phyloP scores from a whole-genome alignment of 2,329 filamentous ascomycete genomes.

The Pseudovirgaria hyperparasitica region DNA sequence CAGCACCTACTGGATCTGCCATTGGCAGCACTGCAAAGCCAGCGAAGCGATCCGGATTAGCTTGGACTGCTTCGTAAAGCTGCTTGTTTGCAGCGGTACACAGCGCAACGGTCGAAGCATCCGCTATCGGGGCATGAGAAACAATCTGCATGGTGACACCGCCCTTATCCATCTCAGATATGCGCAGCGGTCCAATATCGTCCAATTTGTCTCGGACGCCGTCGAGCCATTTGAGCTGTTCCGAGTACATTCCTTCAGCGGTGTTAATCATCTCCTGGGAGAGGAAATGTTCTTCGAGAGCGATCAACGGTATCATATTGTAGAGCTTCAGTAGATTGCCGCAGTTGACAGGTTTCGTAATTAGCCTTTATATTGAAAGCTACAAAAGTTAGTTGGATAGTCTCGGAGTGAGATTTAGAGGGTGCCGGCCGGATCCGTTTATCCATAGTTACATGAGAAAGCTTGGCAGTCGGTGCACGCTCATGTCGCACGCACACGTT shows the following conservation, averaged over 20 bases:
- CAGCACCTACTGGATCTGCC: constrained; percentile 22
- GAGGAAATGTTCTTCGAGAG: constrained; percentile 16
- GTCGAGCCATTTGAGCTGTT: too few relatives aligned
- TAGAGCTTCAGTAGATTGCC: too few relatives aligned
- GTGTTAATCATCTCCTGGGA: constrained; percentile 7
- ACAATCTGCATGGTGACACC: constrained; percentile 14
- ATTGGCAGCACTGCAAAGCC: constrained; percentile 33
- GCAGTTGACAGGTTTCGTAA: too few relatives aligned
- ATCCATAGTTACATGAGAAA: too few relatives aligned
- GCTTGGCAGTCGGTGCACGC: too few relatives aligned
- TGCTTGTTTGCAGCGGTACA: constrained; percentile 15
- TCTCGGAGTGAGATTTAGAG: too few relatives aligned
- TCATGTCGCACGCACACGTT: too few relatives aligned
- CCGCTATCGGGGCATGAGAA: constrained; percentile 14
- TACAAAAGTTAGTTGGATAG: too few relatives aligned
- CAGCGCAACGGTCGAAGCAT: constrained; percentile 6
- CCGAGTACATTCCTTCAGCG: constrained; percentile 4
- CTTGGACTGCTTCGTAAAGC: constrained; percentile 9
- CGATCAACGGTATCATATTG: constrained; percentile 14
- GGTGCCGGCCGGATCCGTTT: too few relatives aligned
- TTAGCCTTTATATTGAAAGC: too few relatives aligned
- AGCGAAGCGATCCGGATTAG: constrained; percentile 24
- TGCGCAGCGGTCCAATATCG: constrained; percentile 11
- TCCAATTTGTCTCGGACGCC: constrained; percentile 12
- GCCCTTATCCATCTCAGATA: constrained; percentile 13